Base-by-base conservation (phyloP, 2,329 filamentous ascomycete genomes). In the Fusarium sp. region DNA sequence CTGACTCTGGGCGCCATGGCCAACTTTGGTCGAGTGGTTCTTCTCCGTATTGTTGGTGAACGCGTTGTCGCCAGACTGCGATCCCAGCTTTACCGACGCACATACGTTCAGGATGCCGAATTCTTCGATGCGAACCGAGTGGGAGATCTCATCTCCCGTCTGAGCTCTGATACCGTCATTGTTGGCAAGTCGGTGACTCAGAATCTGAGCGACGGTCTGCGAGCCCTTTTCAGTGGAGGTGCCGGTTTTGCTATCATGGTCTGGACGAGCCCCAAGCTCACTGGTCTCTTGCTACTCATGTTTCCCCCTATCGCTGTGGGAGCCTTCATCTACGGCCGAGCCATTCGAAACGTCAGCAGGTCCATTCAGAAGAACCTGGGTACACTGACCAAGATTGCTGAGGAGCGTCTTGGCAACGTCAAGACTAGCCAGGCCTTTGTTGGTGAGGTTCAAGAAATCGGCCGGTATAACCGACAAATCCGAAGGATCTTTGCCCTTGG, bases 71-170 rank as follows among this genome's bases (percentile, higher is more conserved):
- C 96, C 13, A 91, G 96, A 76, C 88, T 99, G 65, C 91, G 97
- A 70, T 96, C 95, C 18, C 93, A 95, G 80, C 90, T 99, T 5
- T 99, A 97, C 85, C 91, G 95, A 75, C 91, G 93, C 74, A 99
- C 97, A 0, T 97, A 97, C 78, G 89, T 97, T n/a, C 97, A 99
- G 82, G 97, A 99, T 82, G 97, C 97, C 68, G 97, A 98, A 80
- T 99, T 99, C 85, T 99, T 99, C 80, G 97, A 99, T 81, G 97
- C 97, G 43, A 99, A 99, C 84, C 91, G 97, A 30, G 95, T 98
- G 30, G 97, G 97, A 82, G 97, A 99, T 81, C 86, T 99, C 77
- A 98, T 99, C 80, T 98, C 96, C 41, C 93, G 97, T 41, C 90
- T 99, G 54, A 95, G 96, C 79, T 97, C 95, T 3, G 97, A 99